Percentiles rank a stretch among this genome's conserved stretches.
Evolutionary conservation across 345 rosid genomes (phyloP).

Genomic region (Pistacia vera): DNA sequence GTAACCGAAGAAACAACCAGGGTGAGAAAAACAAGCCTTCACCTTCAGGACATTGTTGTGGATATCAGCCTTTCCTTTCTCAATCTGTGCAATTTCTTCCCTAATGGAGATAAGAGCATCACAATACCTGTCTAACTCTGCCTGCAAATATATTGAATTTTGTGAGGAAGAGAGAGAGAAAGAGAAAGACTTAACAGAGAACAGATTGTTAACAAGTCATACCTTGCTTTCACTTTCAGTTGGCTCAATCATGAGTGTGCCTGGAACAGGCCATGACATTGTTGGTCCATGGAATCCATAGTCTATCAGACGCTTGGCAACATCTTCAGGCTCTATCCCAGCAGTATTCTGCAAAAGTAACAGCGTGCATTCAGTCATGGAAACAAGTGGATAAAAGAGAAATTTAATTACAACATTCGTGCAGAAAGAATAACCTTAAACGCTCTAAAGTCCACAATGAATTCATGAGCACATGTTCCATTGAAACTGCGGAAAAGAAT

Average conservation of each 20-base stretch:
- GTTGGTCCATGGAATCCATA: constrained; percentile 98
- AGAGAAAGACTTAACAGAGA: background rate
- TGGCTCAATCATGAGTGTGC: constrained; percentile 98
- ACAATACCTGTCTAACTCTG: constrained; percentile 93
- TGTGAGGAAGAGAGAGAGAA: constrained; percentile 10
- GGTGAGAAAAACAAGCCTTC: constrained; percentile 11
- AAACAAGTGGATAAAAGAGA: constrained; percentile 18
- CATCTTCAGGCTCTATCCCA: constrained; percentile 97
- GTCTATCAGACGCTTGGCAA: constrained; percentile 95
- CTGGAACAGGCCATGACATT: constrained; percentile 99
- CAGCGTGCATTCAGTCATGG: constrained; percentile 6
- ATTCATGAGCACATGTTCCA: constrained; percentile 96
- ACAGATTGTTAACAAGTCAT: constrained; percentile 9
- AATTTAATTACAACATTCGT: background rate
- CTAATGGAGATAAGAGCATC: constrained; percentile 96
- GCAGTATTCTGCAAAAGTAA: constrained; percentile 67
- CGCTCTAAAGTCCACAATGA: constrained; percentile 88
- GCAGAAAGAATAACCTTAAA: constrained; percentile 64
- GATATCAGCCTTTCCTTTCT: constrained; percentile 90
- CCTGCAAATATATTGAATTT: constrained; percentile 58
- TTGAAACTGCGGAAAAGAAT: constrained; percentile 94
- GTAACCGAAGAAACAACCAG: background rate
- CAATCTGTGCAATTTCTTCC: constrained; percentile 94
- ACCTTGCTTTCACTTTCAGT: constrained; percentile 99
- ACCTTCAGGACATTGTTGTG: constrained; percentile 97